Base-by-base conservation (phyloP, 2,329 filamentous ascomycete genomes). In the Hypoxylon sp. region DNA sequence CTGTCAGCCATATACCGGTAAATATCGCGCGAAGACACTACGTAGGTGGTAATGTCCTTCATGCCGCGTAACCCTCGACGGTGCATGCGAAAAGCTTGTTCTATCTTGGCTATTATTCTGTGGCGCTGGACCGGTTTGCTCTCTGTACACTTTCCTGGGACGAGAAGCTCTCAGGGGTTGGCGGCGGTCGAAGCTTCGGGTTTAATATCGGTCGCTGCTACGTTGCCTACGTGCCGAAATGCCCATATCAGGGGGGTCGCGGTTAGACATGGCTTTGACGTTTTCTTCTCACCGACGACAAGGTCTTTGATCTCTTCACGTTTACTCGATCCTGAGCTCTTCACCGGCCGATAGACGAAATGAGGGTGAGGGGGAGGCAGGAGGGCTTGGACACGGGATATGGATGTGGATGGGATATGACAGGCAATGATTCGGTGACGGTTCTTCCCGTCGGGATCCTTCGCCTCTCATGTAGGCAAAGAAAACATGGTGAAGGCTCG, bases 41-140 rank as follows among this genome's bases (percentile, higher is more conserved):
- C 27, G 50, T 55, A 55, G 32, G 53, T 65, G 21, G 58, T 30
- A 59, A 14, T 47, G 16, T 25, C 52, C 21, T 37, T 32, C 48
- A 57, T 53, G 66, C 57, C 54, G 52, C 59, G 61, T 61, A 61
- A 67, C 65, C 55, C 52, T 62, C 45, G 11, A 67, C 16, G 43
- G 37, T 51, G 56, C 66, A 69, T 39, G 60, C 52, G 53, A 66
- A 67, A 69, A 69, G 67, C 67, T 69, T 69, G 63, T 61, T 69
- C 67, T 46, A 52, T 67, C 67, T 69, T 69, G 63, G 67, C 67
- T 69, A 62, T 52, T 53, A 37, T 57, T 30, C 67, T 60, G 60
- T n/a, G 34, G 55, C 53, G 50, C 43, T 67, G 67, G 61, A 59
- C 34, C 54, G 16, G 57, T 50, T 21, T 32, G 14, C 48, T 11